Percentiles rank a stretch among this genome's conserved stretches.
These are phyloP conservation scores for Flaveria brownii DNA, from an alignment of 129 eudicot species.

Conservation along the genomic window DNA sequence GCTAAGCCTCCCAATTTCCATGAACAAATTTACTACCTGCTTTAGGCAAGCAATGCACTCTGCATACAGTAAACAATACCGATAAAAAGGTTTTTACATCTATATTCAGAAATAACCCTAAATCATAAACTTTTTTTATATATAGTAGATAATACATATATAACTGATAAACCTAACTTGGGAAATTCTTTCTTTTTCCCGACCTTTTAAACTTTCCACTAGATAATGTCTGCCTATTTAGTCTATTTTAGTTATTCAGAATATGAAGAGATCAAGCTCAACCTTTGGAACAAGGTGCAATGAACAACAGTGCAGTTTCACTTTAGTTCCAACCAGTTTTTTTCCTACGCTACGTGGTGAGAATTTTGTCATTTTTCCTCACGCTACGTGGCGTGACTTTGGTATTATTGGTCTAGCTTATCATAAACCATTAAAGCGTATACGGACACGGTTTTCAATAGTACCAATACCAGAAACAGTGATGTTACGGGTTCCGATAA, in stretches of 20 bases:
- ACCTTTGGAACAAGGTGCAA: background rate
- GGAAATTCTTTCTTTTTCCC: background rate
- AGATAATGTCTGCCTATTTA: background rate
- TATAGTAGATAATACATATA: background rate
- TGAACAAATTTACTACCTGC: slow-evolving; percentile 58
- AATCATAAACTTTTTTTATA: background rate
- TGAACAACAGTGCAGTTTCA: background rate
- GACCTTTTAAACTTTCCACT: background rate
- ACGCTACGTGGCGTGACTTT: no score
- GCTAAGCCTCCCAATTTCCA: slow-evolving; percentile 76
- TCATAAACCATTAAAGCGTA: no score
- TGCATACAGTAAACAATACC: slow-evolving; percentile 22
- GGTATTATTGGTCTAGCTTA: no score
- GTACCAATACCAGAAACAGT: no score
- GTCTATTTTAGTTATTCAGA: background rate
- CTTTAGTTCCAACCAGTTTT: background rate
- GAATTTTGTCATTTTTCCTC: no score
- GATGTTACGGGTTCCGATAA: no score
- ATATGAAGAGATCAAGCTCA: background rate
- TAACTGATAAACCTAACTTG: background rate
- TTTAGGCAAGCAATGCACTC: slow-evolving; percentile 67
- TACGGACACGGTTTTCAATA: no score
- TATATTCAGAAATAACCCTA: slow-evolving; percentile 1
- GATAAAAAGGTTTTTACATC: background rate
- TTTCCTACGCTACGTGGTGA: no score